phyloP scores from a whole-genome alignment of 805 yeast species.

The Teunomyces barrocoloradensis region DNA sequence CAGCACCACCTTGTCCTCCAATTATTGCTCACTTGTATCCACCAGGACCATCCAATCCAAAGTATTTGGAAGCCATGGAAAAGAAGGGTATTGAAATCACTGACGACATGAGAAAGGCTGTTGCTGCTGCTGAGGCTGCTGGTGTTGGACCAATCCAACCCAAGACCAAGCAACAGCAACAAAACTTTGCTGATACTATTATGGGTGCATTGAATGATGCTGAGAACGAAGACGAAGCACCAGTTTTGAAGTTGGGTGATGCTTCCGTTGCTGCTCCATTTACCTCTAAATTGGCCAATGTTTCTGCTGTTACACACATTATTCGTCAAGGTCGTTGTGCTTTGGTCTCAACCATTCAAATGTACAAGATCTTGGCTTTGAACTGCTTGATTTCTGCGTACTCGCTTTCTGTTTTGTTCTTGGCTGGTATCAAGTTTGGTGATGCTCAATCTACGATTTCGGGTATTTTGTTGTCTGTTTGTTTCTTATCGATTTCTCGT shows the following conservation, averaged over 20 bases:
- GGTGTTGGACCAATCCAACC: conserved; percentile 24
- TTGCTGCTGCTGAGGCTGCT: conserved; percentile 47
- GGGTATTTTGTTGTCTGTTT: conserved; percentile 87
- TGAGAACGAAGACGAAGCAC: conserved; percentile 81
- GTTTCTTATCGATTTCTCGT: conserved; percentile 92
- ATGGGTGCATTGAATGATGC: conserved; percentile 51
- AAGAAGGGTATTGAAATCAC: conserved; percentile 78
- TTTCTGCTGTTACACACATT: conserved; percentile 87
- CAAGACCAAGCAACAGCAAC: conserved; percentile 13
- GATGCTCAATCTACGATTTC: conserved; percentile 97
- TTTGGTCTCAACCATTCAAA: conserved; percentile 93
- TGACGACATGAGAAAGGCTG: conserved; percentile 64
- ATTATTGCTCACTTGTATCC: conserved; percentile 94
- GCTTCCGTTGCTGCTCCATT: conserved; percentile 99
- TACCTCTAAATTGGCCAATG: conserved; percentile 90
- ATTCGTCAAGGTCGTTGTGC: conserved; percentile 99
- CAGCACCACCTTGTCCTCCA: conserved; percentile 79
- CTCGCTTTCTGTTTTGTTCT: conserved; percentile 86
- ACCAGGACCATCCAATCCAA: conserved; percentile 90
- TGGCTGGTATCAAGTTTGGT: conserved; percentile 97
- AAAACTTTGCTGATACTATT: conserved; percentile 57
- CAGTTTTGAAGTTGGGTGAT: conserved; percentile 91
- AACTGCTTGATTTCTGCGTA: conserved; percentile 97
- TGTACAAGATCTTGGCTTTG: conserved; percentile 96
- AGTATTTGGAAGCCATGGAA: conserved; percentile 81